These are phyloP conservation scores for Nyssa sinensis DNA, from an alignment of 148 eudicot species.

Conservation along the genomic window DNA sequence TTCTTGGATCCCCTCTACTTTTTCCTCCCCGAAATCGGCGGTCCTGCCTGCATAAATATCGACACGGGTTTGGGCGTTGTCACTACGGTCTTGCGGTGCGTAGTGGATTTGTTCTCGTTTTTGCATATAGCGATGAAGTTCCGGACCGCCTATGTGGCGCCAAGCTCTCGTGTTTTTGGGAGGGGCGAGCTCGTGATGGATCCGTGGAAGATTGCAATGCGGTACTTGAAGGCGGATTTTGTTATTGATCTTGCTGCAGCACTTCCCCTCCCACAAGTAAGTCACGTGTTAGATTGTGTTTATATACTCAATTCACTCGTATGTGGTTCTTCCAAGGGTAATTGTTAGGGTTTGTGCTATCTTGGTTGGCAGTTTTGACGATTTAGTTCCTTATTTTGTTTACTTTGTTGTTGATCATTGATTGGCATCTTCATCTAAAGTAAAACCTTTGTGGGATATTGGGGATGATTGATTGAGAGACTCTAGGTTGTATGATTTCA, in stretches of 20 bases:
- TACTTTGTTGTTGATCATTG: neutral
- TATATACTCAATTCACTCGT: too few species aligned
- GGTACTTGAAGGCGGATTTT: constrained; percentile 37
- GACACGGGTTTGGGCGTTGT: constrained; percentile 24
- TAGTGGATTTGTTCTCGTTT: constrained; percentile 46
- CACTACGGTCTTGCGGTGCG: constrained; percentile 46
- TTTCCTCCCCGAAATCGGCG: constrained; percentile 44
- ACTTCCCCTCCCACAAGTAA: constrained; percentile 56
- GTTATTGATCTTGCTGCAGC: constrained; percentile 48
- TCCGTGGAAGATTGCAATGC: constrained; percentile 28
- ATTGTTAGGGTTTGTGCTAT: neutral
- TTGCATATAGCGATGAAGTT: constrained; percentile 48
- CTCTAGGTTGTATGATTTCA: neutral
- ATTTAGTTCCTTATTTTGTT: neutral
- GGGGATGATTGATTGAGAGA: neutral
- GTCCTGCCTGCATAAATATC: constrained; percentile 41
- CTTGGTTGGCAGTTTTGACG: neutral
- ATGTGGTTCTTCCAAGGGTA: too few species aligned
- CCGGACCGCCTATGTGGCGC: constrained; percentile 46
- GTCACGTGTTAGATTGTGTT: neutral
- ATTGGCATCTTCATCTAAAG: neutral
- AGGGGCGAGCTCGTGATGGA: constrained; percentile 51
- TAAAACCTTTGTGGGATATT: neutral
- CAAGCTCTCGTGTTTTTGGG: constrained; percentile 40
- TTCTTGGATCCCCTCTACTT: constrained; percentile 85